Conservation (phyloP, 495 filamentous ascomycete species). For the Coniosporium apollinis region DNA sequence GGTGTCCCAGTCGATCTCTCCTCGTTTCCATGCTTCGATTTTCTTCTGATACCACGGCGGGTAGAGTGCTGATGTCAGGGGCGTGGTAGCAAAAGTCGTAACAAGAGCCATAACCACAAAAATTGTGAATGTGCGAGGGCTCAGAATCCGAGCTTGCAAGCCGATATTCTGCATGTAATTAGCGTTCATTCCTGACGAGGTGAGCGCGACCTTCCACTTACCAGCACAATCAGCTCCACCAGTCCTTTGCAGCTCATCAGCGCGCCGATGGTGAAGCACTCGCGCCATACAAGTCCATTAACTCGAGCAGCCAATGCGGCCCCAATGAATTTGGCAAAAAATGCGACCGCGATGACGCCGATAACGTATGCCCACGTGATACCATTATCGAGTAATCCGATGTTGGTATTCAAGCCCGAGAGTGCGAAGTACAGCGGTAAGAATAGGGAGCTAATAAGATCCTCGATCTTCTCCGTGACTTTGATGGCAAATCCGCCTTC, state of each 20-base stretch:
- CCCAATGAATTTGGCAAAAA: constrained; percentile 70
- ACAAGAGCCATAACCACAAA: constrained; percentile 97
- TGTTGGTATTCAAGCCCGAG: constrained; percentile 76
- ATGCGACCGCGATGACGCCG: constrained; percentile 68
- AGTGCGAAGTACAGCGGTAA: constrained; percentile 90
- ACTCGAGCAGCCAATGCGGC: constrained; percentile 64
- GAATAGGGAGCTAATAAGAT: constrained; percentile 76
- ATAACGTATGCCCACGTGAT: constrained; percentile 88
- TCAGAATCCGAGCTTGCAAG: constrained; percentile 78
- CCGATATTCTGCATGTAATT: constrained; percentile 61
- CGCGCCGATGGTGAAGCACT: constrained; percentile 79
- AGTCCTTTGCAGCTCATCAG: constrained; percentile 97
- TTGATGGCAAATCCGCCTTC: constrained; percentile 91
- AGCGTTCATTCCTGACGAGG: constrained; percentile 1
- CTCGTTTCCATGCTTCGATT: constrained; percentile 72
- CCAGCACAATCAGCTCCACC: constrained; percentile 87
- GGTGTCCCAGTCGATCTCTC: constrained; percentile 82
- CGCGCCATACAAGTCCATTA: constrained; percentile 77
- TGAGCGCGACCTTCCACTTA: constrained; percentile 27
- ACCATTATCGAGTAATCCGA: constrained; percentile 69
- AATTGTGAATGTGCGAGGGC: constrained; percentile 79
- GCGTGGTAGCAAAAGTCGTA: constrained; percentile 84
- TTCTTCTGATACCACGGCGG: constrained; percentile 85
- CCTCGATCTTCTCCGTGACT: constrained; percentile 90
- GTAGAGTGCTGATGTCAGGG: constrained; percentile 60